Conservation (phyloP, 2,329 filamentous ascomycete species). For the Pseudogymnoascus pannorum region DNA sequence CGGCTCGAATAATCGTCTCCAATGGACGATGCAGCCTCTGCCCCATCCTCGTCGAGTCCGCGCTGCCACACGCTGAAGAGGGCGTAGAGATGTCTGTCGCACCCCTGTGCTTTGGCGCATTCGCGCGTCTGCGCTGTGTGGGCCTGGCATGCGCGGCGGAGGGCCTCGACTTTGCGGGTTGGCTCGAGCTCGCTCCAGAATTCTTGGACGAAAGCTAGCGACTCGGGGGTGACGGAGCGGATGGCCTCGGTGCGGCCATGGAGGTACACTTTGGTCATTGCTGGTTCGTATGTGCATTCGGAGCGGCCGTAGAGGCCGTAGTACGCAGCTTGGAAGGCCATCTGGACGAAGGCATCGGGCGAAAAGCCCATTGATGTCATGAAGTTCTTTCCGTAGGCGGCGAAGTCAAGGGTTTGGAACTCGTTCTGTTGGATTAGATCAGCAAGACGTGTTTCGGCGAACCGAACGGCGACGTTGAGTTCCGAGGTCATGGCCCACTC, state of each 20-base stretch:
- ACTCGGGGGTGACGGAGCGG: conserved; percentile 74
- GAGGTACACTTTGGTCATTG: conserved; percentile 92
- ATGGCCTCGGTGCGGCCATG: conserved; percentile 95
- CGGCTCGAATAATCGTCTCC: conserved; percentile 55
- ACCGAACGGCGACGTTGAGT: conserved; percentile 81
- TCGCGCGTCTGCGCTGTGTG: conserved; percentile 75
- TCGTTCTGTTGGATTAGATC: conserved; percentile 96
- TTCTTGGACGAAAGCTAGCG: conserved; percentile 79
- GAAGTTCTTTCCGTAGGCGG: conserved; percentile 89
- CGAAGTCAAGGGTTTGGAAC: conserved; percentile 85
- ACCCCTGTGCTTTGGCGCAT: conserved; percentile 83
- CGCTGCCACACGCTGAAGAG: conserved; percentile 94
- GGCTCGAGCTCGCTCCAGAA: conserved; percentile 92
- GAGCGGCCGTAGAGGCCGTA: conserved; percentile 91
- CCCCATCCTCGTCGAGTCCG: conserved; percentile 65
- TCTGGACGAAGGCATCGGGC: conserved; percentile 94
- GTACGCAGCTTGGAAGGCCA: conserved; percentile 98
- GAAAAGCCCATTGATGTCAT: conserved; percentile 97
- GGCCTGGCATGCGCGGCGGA: conserved; percentile 74
- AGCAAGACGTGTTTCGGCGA: conserved; percentile 88
- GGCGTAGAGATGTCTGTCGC: conserved; percentile 88
- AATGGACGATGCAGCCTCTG: conserved; percentile 43
- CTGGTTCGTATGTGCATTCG: conserved; percentile 94
- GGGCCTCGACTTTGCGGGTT: conserved; percentile 74
- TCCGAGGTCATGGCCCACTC: conserved; percentile 98